Evolutionary conservation across 1,284 basidiomycete species (phyloP).

Genomic region (Volvariella volvacea): DNA sequence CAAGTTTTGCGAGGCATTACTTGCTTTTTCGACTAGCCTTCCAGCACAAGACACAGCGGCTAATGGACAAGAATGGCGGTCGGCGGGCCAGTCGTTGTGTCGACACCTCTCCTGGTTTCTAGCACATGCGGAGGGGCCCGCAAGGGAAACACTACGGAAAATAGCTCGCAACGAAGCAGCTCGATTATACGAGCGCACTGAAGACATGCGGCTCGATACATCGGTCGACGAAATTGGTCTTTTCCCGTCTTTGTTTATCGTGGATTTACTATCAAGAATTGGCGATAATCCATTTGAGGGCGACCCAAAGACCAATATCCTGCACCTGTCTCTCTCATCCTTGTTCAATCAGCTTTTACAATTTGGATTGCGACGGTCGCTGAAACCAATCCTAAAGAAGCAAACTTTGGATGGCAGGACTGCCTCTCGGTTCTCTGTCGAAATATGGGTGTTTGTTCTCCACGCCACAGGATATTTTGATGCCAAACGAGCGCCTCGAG

Average conservation of each 20-base stretch:
- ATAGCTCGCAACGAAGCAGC: constrained; percentile 30
- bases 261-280: constrained; percentile 49
- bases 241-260: constrained; percentile 49
- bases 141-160: constrained; percentile 18
- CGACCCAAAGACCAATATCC: constrained; percentile 6
- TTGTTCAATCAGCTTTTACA: constrained; percentile 49
- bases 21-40: constrained; percentile 27
- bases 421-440: constrained; percentile 36
- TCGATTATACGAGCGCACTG: constrained; percentile 34
- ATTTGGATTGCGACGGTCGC: constrained; percentile 45
- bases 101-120: constrained; percentile 36
- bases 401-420: constrained; percentile 21
- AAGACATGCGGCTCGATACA: constrained; percentile 21
- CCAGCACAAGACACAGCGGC: constrained; percentile 25
- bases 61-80: constrained; percentile 29
- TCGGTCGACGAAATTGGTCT: constrained; percentile 33
- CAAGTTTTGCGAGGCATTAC: constrained; percentile 36
- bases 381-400: constrained; percentile 26
- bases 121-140: constrained; percentile 26
- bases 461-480: constrained; percentile 37
- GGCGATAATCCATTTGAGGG: constrained; percentile 13
- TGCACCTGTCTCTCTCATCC: constrained; percentile 22
- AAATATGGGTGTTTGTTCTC: constrained; percentile 75
- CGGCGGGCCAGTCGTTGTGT: constrained; percentile 28
- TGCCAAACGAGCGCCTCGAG: constrained; percentile 13